These are phyloP conservation scores for Triticum turgidum DNA, from an alignment of 176 grass and related monocot genomes.

Conservation along the genomic window DNA sequence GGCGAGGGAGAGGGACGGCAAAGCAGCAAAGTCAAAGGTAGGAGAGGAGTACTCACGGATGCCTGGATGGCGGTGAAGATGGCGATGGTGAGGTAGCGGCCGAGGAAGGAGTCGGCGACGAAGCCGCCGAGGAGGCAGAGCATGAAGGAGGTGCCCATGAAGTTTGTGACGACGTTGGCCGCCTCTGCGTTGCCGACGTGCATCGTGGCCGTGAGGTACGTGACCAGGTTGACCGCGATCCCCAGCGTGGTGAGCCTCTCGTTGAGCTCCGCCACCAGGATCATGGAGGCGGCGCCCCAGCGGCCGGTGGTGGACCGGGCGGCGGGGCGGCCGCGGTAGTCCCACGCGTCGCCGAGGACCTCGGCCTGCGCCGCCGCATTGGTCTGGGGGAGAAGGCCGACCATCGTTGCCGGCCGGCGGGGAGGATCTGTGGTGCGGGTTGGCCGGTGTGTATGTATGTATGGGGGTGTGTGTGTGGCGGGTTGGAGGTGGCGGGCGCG, in stretches of 20 bases:
- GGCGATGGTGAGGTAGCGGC: conserved; percentile 88
- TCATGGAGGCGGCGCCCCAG: conserved; percentile 89
- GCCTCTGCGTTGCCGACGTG: conserved; percentile 79
- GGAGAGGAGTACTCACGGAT: conserved; percentile 30
- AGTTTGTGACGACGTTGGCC: conserved; percentile 91
- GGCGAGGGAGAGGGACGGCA: not conserved
- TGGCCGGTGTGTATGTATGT: not conserved
- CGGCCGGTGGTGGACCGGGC: conserved; percentile 58
- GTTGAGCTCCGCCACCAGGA: conserved; percentile 85
- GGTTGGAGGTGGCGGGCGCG: not conserved
- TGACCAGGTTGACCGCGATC: conserved; percentile 88
- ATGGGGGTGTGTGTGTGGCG: not conserved
- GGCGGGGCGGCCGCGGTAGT: conserved; percentile 68
- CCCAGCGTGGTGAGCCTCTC: conserved; percentile 92
- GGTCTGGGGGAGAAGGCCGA: conserved; percentile 39
- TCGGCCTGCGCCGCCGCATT: conserved; percentile 43
- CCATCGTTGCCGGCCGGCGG: conserved; percentile 46
- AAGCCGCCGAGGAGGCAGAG: conserved; percentile 95
- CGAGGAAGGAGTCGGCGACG: conserved; percentile 84
- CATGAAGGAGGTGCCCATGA: conserved; percentile 99
- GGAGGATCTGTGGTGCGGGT: conserved; percentile 12
- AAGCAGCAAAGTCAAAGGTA: not conserved
- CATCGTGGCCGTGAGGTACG: conserved; percentile 81
- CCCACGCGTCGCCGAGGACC: conserved; percentile 70
- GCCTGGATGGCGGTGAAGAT: conserved; percentile 88